Base-by-base conservation (phyloP, 176 grass and related monocot genomes). In the Thalia dealbata region DNA sequence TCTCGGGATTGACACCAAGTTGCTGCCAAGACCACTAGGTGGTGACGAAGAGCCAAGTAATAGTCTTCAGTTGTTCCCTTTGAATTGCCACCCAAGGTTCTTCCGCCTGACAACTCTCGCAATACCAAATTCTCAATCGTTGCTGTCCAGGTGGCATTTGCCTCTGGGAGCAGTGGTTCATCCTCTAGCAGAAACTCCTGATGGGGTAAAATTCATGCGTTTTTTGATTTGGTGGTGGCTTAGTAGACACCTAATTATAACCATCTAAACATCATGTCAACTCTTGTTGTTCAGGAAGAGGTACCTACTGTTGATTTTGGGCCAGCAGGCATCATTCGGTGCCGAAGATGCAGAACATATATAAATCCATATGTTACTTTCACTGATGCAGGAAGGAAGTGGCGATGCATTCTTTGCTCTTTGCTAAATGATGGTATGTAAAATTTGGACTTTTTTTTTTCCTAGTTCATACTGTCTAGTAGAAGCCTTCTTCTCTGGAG, bases 381-480 rank as follows among this genome's bases (percentile, higher is more conserved):
- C 78, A 82, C 85, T 28, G 95, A 97, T 86, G 75, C 87, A 75
- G 95, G 95, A 79, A 88, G 90, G 67, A 97, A 93, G 70, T 97
- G 95, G 90, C 81, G 87, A 61, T 92, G 95, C 87, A 97, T 92
- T 75, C 87, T 97, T 75, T 97, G 95, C 87, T 80, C 87, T 0
- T 82, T 97, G 76, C 95, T 91, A 42, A 97, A 91, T 88, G 95
- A 93, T 50, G 95, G 93, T 92, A 86, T 78, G 64, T 67, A 42
- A 67, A 67, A 18, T 11, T 19, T 67, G 35, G 43, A 42, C 11
- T 3, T 18, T 22, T 51, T 41, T 67, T 51, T 41, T 41, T n/a
- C 6, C 19, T 8, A 9, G 8, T 41, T 67, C 32, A 22, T 42
- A 28, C 1, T 43, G 64, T 67, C 7, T 10, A 12, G 10, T 67